phyloP scores from a whole-genome alignment of 257 asterid genomes.

The Ehretia macrophylla region DNA sequence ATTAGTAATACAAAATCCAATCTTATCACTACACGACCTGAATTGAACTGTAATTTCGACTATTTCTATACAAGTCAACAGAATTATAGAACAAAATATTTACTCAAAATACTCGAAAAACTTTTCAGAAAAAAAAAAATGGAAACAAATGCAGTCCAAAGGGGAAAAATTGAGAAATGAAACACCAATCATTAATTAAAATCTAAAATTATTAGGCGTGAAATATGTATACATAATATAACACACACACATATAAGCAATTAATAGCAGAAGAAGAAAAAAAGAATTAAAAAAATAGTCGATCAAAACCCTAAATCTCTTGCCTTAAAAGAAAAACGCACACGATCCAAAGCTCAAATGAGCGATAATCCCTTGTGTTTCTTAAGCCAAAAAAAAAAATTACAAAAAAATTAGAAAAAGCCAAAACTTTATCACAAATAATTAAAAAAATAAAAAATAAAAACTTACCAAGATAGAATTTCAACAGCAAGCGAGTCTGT shows the following conservation, averaged over 20 bases:
- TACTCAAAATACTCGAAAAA: not conserved
- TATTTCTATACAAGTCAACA: not conserved
- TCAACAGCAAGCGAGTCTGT: not conserved
- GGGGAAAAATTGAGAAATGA: not conserved
- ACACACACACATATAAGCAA: not conserved
- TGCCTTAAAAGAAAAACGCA: not conserved
- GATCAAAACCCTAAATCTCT: not conserved
- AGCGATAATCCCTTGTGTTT: not conserved
- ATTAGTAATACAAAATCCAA: not conserved
- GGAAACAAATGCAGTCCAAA: not conserved
- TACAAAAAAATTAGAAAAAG: not conserved
- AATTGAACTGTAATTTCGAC: not conserved
- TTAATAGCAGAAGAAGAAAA: not conserved
- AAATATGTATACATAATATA: too few relatives aligned
- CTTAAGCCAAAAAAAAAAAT: not conserved
- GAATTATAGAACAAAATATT: not conserved
- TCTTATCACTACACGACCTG: not conserved
- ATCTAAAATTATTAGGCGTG: not conserved
- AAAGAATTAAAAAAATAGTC: not conserved
- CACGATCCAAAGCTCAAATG: conserved; percentile 7
- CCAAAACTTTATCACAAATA: not conserved
- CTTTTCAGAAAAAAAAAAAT: not conserved
- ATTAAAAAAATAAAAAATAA: not conserved
- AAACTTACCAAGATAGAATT: not conserved
- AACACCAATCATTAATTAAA: not conserved